A percentile compares a stretch with the other conserved stretches of the same genome.
Conservation (phyloP, 1,284 basidiomycete genomes). For the Phellopilus nigrolimitatus region DNA sequence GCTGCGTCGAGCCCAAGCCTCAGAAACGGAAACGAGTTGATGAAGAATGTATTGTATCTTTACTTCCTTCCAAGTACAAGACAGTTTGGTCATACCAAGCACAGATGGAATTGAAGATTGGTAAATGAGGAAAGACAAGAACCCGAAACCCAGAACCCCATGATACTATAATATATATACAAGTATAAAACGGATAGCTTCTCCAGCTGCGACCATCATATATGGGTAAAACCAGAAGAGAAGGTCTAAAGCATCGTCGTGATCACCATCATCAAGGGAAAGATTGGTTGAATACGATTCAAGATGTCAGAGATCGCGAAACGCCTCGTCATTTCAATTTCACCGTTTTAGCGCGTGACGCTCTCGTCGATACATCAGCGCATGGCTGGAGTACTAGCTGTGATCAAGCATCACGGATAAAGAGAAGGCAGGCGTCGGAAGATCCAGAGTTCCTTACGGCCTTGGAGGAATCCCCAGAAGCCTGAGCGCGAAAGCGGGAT, state of each 20-base stretch:
- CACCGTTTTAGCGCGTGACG: too few species aligned
- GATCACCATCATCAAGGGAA: not conserved
- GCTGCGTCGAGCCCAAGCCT: slow-evolving; percentile 4
- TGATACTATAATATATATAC: too few species aligned
- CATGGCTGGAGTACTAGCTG: not conserved
- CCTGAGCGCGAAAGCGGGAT: slow-evolving; percentile 39
- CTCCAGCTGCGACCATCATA: not conserved
- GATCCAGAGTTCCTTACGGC: slow-evolving; percentile 46
- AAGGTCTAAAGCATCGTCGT: not conserved
- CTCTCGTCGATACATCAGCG: not conserved
- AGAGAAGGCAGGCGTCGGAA: slow-evolving; percentile 30
- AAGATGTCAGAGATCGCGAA: not conserved
- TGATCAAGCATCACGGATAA: not conserved
- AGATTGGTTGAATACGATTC: too few species aligned
- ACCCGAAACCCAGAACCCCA: too few species aligned
- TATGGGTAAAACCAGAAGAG: not conserved
- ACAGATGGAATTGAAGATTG: too few species aligned
- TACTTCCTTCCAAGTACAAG: not conserved
- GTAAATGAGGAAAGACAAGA: slow-evolving; percentile 1
- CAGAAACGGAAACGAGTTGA: not conserved
- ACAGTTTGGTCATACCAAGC: too few species aligned
- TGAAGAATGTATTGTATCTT: not conserved
- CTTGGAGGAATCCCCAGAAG: slow-evolving; percentile 34
- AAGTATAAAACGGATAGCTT: too few species aligned
- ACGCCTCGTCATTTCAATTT: not conserved